Percentiles rank a stretch among this genome's conserved stretches.
These are phyloP conservation scores for Limonium bicolor DNA, from an alignment of 148 eudicot genomes.

Conservation along the genomic window DNA sequence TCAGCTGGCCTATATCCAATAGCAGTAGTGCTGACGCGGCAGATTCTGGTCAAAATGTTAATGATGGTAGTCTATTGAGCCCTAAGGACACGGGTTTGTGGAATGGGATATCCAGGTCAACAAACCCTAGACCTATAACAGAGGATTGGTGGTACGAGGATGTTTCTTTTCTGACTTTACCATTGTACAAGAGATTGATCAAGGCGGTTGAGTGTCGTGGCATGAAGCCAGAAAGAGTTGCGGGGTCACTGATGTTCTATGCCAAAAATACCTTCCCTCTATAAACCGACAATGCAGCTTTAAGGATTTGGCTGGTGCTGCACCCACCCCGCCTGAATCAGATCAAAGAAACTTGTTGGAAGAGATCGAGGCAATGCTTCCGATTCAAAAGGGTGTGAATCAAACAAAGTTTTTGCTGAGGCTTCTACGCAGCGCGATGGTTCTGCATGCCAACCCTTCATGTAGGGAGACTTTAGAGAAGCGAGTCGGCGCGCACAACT, in stretches of 20 bases:
- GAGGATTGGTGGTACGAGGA: constrained; percentile 79
- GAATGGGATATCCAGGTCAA: constrained; percentile 35
- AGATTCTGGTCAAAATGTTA: too few species aligned
- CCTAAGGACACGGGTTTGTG: constrained; percentile 16
- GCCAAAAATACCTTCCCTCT: constrained; percentile 31
- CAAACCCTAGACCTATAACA: constrained; percentile 11
- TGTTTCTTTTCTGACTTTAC: constrained; percentile 34
- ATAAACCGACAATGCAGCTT: constrained; percentile 14
- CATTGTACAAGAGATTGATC: constrained; percentile 41
- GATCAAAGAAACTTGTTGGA: constrained; percentile 46
- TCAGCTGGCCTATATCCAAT: constrained; percentile 28
- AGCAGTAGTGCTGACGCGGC: too few species aligned
- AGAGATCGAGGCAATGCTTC: constrained; percentile 47
- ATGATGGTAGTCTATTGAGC: constrained; percentile 6
- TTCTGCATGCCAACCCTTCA: constrained; percentile 31
- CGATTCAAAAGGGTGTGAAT: constrained; percentile 41
- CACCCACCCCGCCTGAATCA: constrained; percentile 22
- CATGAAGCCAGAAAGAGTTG: constrained; percentile 45
- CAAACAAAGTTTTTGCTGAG: constrained; percentile 34
- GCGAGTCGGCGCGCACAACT: constrained; percentile 40
- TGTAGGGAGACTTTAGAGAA: constrained; percentile 51
- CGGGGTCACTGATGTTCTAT: constrained; percentile 44
- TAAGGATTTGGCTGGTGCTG: constrained; percentile 7
- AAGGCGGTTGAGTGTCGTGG: constrained; percentile 38
- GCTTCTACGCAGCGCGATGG: constrained; percentile 44